Conservation (phyloP, 352 stramenopile species). For the Phytophthora megakarya region DNA sequence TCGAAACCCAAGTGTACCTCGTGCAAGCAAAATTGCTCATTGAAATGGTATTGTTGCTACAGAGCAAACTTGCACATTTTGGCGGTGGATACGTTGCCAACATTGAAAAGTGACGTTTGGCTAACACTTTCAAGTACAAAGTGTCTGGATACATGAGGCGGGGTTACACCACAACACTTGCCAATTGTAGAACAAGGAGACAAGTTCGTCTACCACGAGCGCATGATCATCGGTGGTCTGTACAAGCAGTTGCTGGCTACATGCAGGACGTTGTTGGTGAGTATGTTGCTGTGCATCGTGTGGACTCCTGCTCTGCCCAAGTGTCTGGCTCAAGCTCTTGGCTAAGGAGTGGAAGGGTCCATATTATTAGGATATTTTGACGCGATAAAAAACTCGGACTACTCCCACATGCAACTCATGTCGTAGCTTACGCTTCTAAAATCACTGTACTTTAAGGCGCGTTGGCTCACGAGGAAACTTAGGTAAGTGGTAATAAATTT, state of each 20-base stretch:
- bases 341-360: slow-evolving; percentile 72
- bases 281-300: slow-evolving; percentile 55
- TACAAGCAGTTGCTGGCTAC: slow-evolving; percentile 50
- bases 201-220: slow-evolving; percentile 71
- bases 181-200: slow-evolving; percentile 23
- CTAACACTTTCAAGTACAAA: not conserved
- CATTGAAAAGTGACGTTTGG: too few relatives aligned
- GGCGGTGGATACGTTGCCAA: too few relatives aligned
- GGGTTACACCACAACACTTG: too few relatives aligned
- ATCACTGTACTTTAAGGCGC: too few relatives aligned
- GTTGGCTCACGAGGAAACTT: too few relatives aligned
- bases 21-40: slow-evolving; percentile 9
- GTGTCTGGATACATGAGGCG: not conserved
- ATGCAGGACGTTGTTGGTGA: slow-evolving; percentile 41
- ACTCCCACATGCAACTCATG: too few relatives aligned
- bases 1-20: slow-evolving; percentile 30
- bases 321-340: slow-evolving; percentile 67
- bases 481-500: too few relatives aligned
- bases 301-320: slow-evolving; percentile 72
- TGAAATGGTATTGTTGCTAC: slow-evolving; percentile 8
- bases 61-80: slow-evolving; percentile 3
- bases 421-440: too few relatives aligned
- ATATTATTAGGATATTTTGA: slow-evolving; percentile 86
- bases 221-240: slow-evolving; percentile 50
- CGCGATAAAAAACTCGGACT: too few relatives aligned